Base-by-base conservation (phyloP, 306 rosid species). In the Hylodesmum podocarpum region DNA sequence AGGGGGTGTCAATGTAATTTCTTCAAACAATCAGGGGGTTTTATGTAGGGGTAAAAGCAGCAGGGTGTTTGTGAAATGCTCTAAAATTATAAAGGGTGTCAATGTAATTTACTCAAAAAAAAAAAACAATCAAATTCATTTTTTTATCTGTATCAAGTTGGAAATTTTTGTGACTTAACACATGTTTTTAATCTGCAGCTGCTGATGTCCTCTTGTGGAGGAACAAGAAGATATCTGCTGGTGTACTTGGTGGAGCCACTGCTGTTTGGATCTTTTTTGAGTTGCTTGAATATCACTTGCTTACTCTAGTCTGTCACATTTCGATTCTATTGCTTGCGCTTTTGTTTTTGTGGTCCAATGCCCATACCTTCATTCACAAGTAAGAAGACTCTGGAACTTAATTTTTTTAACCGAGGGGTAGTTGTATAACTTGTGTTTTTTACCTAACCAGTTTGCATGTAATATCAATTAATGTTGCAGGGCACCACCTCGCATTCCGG, bases 261-360 rank as follows among this genome's bases (percentile, higher is more conserved):
- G 86, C 76, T 7, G 58, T 83, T 65, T 95, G 92, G 93, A 69
- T 92, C 65, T 82, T 95, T 55, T 95, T 95, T 75, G 97, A 95
- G 71, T 78, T 92, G 89, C 85, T 95, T 8, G 87, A 95, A 66
- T 95, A 93, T 67, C 93, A 95, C 66, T 81, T 95, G 67, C 97
- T 95, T 64, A 89, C 97, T 36, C 89, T 95, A 29, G 78, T 91
- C 55, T 84, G 90, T 76, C 94, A 93, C 82, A 71, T 81, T 73
- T 70, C 70, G 74, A 91, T 92, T 54, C 84, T 83, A 1, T 43
- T 81, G 14, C 91, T 95, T 43, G 96, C 96, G 6, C 6, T 84
- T 75, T 75, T 95, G 90, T 95, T 95, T 77, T 82, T 95, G 81
- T 95, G 92, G 92, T 90, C 99, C 80, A 95, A 88, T 87, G 99